These are phyloP conservation scores for Globisporangium spiculum DNA, from an alignment of 352 stramenopile species.

Conservation along the genomic window DNA sequence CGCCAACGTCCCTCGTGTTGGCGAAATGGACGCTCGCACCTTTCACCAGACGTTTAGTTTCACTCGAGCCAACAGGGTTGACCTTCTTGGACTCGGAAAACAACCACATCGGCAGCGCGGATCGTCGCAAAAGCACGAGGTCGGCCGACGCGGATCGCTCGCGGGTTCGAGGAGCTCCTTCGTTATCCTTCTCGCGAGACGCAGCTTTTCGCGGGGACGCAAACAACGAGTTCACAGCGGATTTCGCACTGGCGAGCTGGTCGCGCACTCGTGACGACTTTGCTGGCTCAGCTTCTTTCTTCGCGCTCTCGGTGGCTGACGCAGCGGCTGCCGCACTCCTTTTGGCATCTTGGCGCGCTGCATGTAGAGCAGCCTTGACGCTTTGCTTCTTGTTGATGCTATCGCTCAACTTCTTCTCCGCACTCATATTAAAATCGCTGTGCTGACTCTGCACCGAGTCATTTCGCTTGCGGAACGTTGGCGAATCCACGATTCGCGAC, in stretches of 20 bases:
- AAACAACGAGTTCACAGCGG: background rate
- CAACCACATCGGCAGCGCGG: slow-evolving; percentile 23
- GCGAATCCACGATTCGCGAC: slow-evolving; percentile 31
- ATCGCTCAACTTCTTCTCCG: slow-evolving; percentile 16
- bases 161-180: slow-evolving; percentile 9
- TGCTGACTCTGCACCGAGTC: slow-evolving; percentile 19
- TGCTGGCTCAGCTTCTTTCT: background rate
- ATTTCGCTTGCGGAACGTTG: slow-evolving; percentile 28
- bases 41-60: background rate
- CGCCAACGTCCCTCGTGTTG: background rate
- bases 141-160: slow-evolving; percentile 30
- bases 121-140: slow-evolving; percentile 24
- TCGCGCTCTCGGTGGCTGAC: background rate
- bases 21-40: slow-evolving; percentile 4
- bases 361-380: background rate
- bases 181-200: slow-evolving; percentile 1
- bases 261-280: background rate
- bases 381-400: background rate
- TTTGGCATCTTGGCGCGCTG: slow-evolving; percentile 6
- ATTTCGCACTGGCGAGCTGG: background rate
- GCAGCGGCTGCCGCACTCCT: background rate
- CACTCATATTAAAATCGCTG: slow-evolving; percentile 1
- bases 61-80: background rate
- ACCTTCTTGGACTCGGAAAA: slow-evolving; percentile 13
- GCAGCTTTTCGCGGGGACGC: slow-evolving; percentile 12